These are phyloP conservation scores for Cystofilobasidium macerans DNA, from an alignment of 768 basidiomycete genomes.

Conservation along the genomic window DNA sequence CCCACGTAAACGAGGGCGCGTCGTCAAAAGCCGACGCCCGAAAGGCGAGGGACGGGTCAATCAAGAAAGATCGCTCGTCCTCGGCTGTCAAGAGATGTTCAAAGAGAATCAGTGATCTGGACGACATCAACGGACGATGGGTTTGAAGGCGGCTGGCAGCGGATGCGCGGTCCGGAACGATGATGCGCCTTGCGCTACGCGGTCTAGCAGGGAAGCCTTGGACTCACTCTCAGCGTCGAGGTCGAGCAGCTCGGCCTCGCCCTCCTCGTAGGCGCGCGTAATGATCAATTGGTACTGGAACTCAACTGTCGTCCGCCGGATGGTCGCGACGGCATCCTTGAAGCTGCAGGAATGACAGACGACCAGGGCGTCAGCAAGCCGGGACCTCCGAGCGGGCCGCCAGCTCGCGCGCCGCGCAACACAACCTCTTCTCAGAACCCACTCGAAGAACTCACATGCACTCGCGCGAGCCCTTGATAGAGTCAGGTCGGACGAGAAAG, in stretches of 20 bases:
- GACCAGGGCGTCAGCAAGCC: not conserved
- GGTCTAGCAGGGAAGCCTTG: slow-evolving; percentile 32
- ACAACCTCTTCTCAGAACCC: too few species aligned
- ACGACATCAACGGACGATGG: not conserved
- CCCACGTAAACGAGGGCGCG: slow-evolving; percentile 25
- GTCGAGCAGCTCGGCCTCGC: slow-evolving; percentile 84
- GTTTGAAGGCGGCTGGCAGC: too few species aligned
- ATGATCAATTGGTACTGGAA: slow-evolving; percentile 73
- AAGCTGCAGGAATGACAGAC: slow-evolving; percentile 48
- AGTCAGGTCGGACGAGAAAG: slow-evolving; percentile 79
- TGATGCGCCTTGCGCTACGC: not conserved
- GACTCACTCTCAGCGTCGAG: slow-evolving; percentile 53
- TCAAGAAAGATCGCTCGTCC: slow-evolving; percentile 83
- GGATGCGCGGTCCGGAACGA: too few species aligned
- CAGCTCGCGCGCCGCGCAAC: too few species aligned
- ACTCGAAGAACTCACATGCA: slow-evolving; percentile 64
- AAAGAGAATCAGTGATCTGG: not conserved
- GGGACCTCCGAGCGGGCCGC: too few species aligned
- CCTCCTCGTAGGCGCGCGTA: slow-evolving; percentile 93
- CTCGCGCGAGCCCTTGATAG: slow-evolving; percentile 81
- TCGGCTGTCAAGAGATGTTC: slow-evolving; percentile 62
- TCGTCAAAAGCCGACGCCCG: slow-evolving; percentile 41
- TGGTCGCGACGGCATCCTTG: slow-evolving; percentile 87
- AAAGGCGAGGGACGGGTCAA: slow-evolving; percentile 82
- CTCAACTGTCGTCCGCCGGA: slow-evolving; percentile 66